Conservation (phyloP, 2,329 filamentous ascomycete genomes). For the Colletotrichum sp. region DNA sequence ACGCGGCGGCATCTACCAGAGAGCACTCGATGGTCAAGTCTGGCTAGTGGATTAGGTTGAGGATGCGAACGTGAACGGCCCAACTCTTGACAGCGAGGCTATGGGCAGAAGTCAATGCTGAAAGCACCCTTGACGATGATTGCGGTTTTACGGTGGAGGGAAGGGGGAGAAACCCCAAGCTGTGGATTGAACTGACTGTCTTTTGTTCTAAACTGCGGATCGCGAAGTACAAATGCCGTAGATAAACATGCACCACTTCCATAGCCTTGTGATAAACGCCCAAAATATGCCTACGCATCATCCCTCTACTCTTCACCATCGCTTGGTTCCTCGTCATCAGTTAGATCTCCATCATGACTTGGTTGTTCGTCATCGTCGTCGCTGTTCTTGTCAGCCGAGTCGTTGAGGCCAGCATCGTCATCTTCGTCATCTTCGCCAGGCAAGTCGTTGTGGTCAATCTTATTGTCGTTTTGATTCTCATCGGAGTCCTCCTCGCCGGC, state of each 20-base stretch:
- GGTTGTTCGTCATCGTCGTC: background rate
- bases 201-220: background rate
- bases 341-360: background rate
- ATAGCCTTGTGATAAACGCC: background rate
- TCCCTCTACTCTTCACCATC: background rate
- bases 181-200: background rate
- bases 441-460: background rate
- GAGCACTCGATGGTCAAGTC: no score
- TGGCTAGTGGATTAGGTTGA: no score
- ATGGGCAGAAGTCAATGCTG: background rate
- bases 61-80: no score
- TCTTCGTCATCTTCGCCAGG: background rate
- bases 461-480: background rate
- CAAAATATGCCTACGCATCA: background rate
- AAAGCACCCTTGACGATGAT: background rate
- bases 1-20: no score
- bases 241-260: background rate
- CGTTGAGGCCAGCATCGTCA: background rate
- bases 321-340: background rate
- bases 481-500: background rate
- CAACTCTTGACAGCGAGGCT: background rate
- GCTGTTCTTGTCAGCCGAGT: background rate
- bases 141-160: background rate
- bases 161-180: background rate
- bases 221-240: background rate